Percentiles rank a stretch among this genome's conserved stretches.
phyloP scores from a whole-genome alignment of 345 rosid species.

The Streptanthus diversifolius region DNA sequence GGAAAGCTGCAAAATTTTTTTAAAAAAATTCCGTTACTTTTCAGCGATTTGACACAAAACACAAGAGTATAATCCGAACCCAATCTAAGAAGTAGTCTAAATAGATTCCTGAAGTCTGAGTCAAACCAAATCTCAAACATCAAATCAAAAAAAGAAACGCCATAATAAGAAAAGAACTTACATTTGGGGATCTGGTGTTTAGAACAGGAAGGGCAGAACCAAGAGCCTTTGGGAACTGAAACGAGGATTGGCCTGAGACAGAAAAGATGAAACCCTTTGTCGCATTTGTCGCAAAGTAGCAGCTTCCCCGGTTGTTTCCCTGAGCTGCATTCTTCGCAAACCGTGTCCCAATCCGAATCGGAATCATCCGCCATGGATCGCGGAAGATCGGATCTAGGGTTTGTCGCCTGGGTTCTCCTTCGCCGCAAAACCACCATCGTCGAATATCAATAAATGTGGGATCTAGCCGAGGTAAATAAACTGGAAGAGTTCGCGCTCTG shows the following conservation, averaged over 20 bases:
- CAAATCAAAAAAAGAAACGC: too few relatives aligned
- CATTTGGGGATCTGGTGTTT: constrained; percentile 54
- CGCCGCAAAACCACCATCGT: constrained; percentile 29
- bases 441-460: neutral
- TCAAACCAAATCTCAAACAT: too few relatives aligned
- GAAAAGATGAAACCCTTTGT: constrained; percentile 72
- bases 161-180: constrained; percentile 39
- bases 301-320: constrained; percentile 64
- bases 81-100: too few relatives aligned
- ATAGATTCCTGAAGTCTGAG: too few relatives aligned
- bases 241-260: constrained; percentile 87
- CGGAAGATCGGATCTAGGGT: constrained; percentile 26
- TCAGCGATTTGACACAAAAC: neutral
- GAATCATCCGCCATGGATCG: neutral
- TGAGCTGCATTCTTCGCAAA: constrained; percentile 67
- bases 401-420: constrained; percentile 53
- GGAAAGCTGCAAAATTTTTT: constrained; percentile 48
- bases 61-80: too few relatives aligned
- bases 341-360: constrained; percentile 38
- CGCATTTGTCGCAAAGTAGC: constrained; percentile 84
- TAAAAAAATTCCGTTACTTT: neutral
- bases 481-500: constrained; percentile 22
- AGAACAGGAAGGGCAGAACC: constrained; percentile 75
- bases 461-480: neutral
- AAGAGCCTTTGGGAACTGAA: constrained; percentile 78